Evolutionary conservation across 1,139 yeast species (phyloP).

Genomic region (Debaryomyces psychrophilus): DNA sequence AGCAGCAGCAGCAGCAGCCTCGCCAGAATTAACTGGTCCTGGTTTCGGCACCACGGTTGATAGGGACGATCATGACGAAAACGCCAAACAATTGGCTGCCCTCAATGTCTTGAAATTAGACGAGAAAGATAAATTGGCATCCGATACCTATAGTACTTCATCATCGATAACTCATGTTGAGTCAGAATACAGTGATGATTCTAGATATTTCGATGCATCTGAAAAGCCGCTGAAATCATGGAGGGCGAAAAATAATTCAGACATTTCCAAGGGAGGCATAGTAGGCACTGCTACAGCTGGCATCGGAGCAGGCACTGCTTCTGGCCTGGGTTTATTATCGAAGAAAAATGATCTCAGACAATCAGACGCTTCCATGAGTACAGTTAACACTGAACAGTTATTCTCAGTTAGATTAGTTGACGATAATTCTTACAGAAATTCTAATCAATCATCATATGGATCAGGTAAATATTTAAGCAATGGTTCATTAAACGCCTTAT

Average conservation of each 20-base stretch:
- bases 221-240: conserved; percentile 67
- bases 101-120: conserved; percentile 58
- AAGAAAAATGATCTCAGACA: conserved; percentile 29
- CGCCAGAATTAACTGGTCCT: conserved; percentile 41
- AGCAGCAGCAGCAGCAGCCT: conserved; percentile 15
- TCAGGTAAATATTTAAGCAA: conserved; percentile 36
- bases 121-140: conserved; percentile 30
- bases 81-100: conserved; percentile 51
- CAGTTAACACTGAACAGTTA: conserved; percentile 84
- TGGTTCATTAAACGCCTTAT: conserved; percentile 32
- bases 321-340: conserved; percentile 13
- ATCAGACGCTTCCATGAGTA: conserved; percentile 74
- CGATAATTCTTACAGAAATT: conserved; percentile 51
- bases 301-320: not conserved
- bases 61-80: conserved; percentile 28
- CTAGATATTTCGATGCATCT: conserved; percentile 36
- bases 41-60: conserved; percentile 36
- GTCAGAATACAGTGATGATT: conserved; percentile 25
- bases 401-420: conserved; percentile 79
- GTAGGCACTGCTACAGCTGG: conserved; percentile 14
- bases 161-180: conserved; percentile 47
- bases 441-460: conserved; percentile 30
- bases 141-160: conserved; percentile 31
- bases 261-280: conserved; percentile 21
- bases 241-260: conserved; percentile 57